Evolutionary conservation across 768 basidiomycete genomes (phyloP).

Genomic region (Russula vinacea): DNA sequence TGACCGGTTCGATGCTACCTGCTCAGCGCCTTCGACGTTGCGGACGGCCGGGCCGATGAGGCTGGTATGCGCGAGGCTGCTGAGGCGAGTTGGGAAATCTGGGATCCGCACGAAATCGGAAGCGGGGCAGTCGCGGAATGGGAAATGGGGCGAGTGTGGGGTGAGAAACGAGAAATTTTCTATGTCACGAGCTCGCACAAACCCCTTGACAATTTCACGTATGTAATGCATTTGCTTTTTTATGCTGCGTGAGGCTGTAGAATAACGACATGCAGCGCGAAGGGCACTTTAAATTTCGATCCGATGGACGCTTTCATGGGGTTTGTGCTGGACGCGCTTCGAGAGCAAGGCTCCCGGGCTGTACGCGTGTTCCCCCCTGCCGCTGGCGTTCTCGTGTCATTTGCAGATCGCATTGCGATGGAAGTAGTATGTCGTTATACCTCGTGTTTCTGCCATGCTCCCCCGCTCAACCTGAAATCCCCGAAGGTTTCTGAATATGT

Average conservation of each 20-base stretch:
- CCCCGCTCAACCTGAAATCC: slow-evolving; percentile 11
- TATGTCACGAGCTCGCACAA: slow-evolving; percentile 82
- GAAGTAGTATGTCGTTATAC: slow-evolving; percentile 64
- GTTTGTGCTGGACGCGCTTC: slow-evolving; percentile 58
- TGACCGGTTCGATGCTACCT: slow-evolving; percentile 86
- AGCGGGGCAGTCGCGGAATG: slow-evolving; percentile 52
- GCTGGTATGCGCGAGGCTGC: slow-evolving; percentile 76
- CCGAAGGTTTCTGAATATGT: slow-evolving; percentile 83
- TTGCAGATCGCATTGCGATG: slow-evolving; percentile 76
- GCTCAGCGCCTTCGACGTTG: slow-evolving; percentile 85
- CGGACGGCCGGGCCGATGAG: slow-evolving; percentile 73
- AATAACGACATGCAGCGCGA: slow-evolving; percentile 22
- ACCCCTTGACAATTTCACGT: slow-evolving; percentile 79
- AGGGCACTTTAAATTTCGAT: slow-evolving; percentile 69
- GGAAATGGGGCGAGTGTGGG: slow-evolving; percentile 95
- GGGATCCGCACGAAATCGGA: slow-evolving; percentile 42
- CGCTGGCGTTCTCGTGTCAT: slow-evolving; percentile 73
- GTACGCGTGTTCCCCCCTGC: slow-evolving; percentile 81
- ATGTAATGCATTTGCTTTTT: slow-evolving; percentile 34
- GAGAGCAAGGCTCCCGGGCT: slow-evolving; percentile 75
- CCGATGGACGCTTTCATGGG: slow-evolving; percentile 92
- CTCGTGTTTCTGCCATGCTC: slow-evolving; percentile 14
- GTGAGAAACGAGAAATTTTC: slow-evolving; percentile 92
- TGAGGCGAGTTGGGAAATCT: slow-evolving; percentile 82
- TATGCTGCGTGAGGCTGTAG: slow-evolving; percentile 1